Evolutionary conservation across 1,284 basidiomycete species (phyloP), one percentile per base, ranked within the genome.

Genomic region (Ustilago tritici): DNA sequence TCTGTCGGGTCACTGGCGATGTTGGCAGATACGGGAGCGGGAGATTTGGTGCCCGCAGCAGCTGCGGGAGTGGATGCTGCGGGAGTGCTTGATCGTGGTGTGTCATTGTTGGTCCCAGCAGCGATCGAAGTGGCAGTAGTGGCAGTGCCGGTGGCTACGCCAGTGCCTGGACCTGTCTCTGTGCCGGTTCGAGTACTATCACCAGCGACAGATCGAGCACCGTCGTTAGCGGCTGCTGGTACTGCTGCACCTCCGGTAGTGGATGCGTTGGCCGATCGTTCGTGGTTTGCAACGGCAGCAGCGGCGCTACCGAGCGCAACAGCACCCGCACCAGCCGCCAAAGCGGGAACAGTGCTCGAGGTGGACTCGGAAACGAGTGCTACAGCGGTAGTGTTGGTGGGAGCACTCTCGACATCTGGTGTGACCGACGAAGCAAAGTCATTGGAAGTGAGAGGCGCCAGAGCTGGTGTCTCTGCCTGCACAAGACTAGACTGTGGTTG

Each of bases 1-100:
- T 93, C 91, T 0, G 90, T 89, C 0, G 93, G 90, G 78, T 87
- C 84, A 14, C 79, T 70, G 2, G 64, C 53, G 15, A 78, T 56
- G 32, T 41, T 64, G 32, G 49, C 47, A 28, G 62, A 31, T 3
- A 57, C 34, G n/a, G 56, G 36, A 19, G 40, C 40, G 1, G 61
- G 47, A 12, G 63, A 52, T 36, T 72, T 69, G 52, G 62, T 23
- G 3, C 46, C 54, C 28, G 61, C 50, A n/a, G 69, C 62, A 23
- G 43, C 31, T n/a, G 58, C 53, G 10, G 60, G 32, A 34, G 49
- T 28, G 43, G 64, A 65, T 17, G 6, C 11, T n/a, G 43, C 43
- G 43, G 43, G 43, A n/a, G 43, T 46, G n/a, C 43, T 46, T 17
- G n/a, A 19, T 46, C 43, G 43, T 11, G 43, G 43, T 19, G 69